Base-by-base conservation (phyloP, 345 rosid genomes). In the Brassica juncea region DNA sequence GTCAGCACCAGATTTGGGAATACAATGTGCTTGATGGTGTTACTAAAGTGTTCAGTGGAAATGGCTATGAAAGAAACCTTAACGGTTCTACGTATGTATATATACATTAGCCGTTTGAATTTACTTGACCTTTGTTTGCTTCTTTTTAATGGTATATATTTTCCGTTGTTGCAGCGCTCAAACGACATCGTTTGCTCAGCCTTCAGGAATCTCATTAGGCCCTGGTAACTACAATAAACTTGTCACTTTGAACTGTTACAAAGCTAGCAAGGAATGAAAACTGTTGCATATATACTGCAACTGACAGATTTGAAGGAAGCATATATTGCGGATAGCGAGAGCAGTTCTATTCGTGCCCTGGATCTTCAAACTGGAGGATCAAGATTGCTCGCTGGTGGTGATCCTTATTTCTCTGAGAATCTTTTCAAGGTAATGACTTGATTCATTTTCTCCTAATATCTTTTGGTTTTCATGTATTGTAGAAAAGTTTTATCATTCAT, bases 1-100 rank as follows among this genome's bases (percentile, higher is more conserved):
- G 99, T 66, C 97, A 89, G 70, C 99, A 94, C 88, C 98, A 94
- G 83, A 92, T 92, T 66, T 94, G 98, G 97, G 91, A 87, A 78
- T 91, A 94, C 83, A 84, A 83, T 82, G 81, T 88, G 30, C 57
- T 66, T 66, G 87, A 88, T 81, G 94, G 90, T 75, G 77, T 88
- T 78, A 84, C 97, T 49, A 86, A 62, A 89, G 93, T 86, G 39
- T 94, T 92, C 73, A 94, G 98, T 78, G 98, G 98, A 68, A 88
- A 94, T 70, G 98, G 98, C 63, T 92, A 84, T 39, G 98, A 94
- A 82, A 88, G 97, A 82, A 94, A 92, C 88, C 87, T 89, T 78
- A 94, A 94, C 64, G 98, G 98, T 57, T 85, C 97, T 63, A 88
- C 91, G 97, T 94, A 62, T 58, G 73, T 31, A 55, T 37, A 39